These are phyloP conservation scores for Candida ortonii DNA, from an alignment of 805 yeast species.

Conservation along the genomic window DNA sequence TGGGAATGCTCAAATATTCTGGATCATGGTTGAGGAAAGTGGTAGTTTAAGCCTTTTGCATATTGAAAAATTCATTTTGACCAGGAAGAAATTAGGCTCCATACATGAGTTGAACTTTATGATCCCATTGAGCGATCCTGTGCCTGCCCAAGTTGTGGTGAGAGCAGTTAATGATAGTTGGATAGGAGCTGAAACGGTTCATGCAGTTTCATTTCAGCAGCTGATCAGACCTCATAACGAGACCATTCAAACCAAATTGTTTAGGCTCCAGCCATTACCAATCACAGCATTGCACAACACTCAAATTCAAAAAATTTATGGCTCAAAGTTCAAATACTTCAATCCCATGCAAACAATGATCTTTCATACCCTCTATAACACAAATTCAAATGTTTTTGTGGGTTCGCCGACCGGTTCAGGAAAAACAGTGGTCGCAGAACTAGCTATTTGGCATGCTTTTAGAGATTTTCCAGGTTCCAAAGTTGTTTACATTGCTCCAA, in stretches of 20 bases:
- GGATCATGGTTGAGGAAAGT: slow-evolving; percentile 91
- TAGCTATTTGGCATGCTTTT: slow-evolving; percentile 97
- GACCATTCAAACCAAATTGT: slow-evolving; percentile 75
- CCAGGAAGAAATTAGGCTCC: slow-evolving; percentile 49
- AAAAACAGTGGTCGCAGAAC: slow-evolving; percentile 93
- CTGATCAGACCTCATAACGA: slow-evolving; percentile 85
- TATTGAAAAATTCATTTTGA: slow-evolving; percentile 74
- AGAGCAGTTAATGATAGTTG: slow-evolving; percentile 80
- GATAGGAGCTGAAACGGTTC: slow-evolving; percentile 80
- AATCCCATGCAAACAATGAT: slow-evolving; percentile 99
- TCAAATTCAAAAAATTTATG: slow-evolving; percentile 66
- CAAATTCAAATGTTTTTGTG: slow-evolving; percentile 75
- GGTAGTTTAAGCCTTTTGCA: slow-evolving; percentile 72
- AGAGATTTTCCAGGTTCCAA: slow-evolving; percentile 76
- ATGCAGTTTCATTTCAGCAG: slow-evolving; percentile 84
- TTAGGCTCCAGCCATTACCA: slow-evolving; percentile 84
- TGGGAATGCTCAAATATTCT: slow-evolving; percentile 81
- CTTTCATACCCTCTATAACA: slow-evolving; percentile 82
- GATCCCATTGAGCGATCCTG: slow-evolving; percentile 84
- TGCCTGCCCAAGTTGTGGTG: slow-evolving; percentile 85
- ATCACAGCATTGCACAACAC: slow-evolving; percentile 71
- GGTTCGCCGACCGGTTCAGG: slow-evolving; percentile 99
- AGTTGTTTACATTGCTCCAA: slow-evolving; percentile 82
- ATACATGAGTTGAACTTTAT: slow-evolving; percentile 82
- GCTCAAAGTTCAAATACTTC: slow-evolving; percentile 71